Evolutionary conservation across 768 basidiomycete species (phyloP).

Genomic region (Phaffia australis): DNA sequence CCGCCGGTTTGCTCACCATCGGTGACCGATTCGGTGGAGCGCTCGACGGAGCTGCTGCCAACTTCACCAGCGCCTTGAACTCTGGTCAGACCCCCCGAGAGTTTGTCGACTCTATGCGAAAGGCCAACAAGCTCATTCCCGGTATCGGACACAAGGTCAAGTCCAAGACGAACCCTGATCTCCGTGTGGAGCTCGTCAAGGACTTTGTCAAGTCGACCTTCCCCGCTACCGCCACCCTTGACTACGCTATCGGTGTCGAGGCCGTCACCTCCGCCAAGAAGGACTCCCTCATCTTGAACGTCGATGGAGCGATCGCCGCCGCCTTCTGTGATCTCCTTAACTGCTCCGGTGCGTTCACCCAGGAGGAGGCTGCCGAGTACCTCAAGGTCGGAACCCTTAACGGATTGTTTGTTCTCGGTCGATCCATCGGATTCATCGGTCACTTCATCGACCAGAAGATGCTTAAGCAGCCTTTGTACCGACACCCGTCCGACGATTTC

Average conservation of each 20-base stretch:
- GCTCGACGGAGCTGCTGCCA: constrained; percentile 87
- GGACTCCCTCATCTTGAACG: constrained; percentile 42
- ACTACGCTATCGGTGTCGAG: constrained; percentile 78
- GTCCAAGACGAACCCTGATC: constrained; percentile 90
- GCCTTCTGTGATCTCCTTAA: constrained; percentile 92
- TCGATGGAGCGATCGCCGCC: constrained; percentile 55
- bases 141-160: constrained; percentile 99
- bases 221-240: constrained; percentile 50
- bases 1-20: constrained; percentile 92
- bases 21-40: constrained; percentile 98
- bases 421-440: constrained; percentile 75
- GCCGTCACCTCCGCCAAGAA: constrained; percentile 97
- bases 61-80: constrained; percentile 88
- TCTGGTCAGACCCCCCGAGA: constrained; percentile 92
- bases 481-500: constrained; percentile 62
- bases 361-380: constrained; percentile 94
- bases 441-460: constrained; percentile 70
- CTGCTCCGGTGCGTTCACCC: constrained; percentile 84
- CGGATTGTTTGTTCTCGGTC: constrained; percentile 92
- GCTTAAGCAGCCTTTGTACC: constrained; percentile 81
- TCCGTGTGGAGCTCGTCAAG: constrained; percentile 52
- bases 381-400: constrained; percentile 85
- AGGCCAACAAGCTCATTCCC: constrained; percentile 89
- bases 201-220: constrained; percentile 92
- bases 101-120: constrained; percentile 87